A percentile compares a stretch with the other conserved stretches of the same genome.
phyloP scores from a whole-genome alignment of 768 basidiomycete species.

The Thelephora aurantiotincta region DNA sequence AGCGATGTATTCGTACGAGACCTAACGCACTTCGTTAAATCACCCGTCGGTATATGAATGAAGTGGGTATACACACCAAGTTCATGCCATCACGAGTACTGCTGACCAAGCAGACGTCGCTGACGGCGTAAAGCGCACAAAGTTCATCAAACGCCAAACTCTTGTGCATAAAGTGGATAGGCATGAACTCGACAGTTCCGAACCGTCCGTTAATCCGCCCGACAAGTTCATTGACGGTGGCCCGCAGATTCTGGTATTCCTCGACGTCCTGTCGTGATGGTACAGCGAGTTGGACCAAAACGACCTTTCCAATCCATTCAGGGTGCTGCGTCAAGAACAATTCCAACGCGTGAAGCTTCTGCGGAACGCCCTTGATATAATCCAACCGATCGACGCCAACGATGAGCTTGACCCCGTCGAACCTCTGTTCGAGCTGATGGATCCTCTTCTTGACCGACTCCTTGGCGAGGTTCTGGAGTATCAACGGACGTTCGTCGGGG shows the following conservation, averaged over 20 bases:
- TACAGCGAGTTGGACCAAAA: conserved; percentile 92
- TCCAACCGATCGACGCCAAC: conserved; percentile 97
- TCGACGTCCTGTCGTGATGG: conserved; percentile 97
- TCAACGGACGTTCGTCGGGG: not conserved
- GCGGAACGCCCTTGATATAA: conserved; percentile 99
- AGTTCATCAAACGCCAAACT: conserved; percentile 86
- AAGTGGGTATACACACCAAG: conserved; percentile 43
- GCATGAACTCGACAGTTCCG: conserved; percentile 99
- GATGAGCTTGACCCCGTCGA: conserved; percentile 86
- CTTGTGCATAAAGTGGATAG: conserved; percentile 99
- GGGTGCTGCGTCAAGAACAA: conserved; percentile 95
- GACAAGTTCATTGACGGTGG: conserved; percentile 94
- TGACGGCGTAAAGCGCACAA: conserved; percentile 93
- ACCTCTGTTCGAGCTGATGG: conserved; percentile 71
- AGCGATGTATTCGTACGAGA: conserved; percentile 97
- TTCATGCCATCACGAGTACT: conserved; percentile 99
- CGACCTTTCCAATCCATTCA: conserved; percentile 98
- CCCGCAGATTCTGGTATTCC: conserved; percentile 95
- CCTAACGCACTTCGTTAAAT: conserved; percentile 28
- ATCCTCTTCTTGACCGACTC: conserved; percentile 74
- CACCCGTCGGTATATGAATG: not conserved
- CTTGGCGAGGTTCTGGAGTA: conserved; percentile 57
- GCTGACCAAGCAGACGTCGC: conserved; percentile 91
- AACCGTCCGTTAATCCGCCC: conserved; percentile 98
- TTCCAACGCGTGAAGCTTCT: conserved; percentile 93